Evolutionary conservation across 2,329 filamentous ascomycete species (phyloP), one percentile per base, ranked within the genome.

Genomic region (Byssothecium circinans): DNA sequence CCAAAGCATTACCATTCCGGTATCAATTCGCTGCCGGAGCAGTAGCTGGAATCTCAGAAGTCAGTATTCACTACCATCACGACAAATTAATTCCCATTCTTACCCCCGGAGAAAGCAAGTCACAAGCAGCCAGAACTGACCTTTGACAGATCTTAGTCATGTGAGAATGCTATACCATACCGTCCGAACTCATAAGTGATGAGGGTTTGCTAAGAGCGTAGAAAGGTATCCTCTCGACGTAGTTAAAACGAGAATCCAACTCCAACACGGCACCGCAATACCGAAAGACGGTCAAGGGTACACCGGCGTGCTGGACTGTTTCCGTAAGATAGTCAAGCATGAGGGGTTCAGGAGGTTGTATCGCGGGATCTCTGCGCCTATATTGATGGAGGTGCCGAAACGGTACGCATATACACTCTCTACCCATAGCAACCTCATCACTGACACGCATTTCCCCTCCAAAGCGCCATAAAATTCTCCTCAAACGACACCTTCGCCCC

Each of bases 171-270:
- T 11, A 14, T 27, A 22, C 6, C 3, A 8, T 39, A 8, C 14
- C 25, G 22, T 27, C 37, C 37, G 38, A 14, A 22, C 15, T 6
- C 8, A 17, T 15, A 29, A n/a, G n/a, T 4, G 22, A n/a, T 12
- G n/a, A 8, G n/a, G 30, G 6, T 2, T 17, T 8, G 38, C 60
- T 66, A 56, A 66, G 53, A 54, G 19, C 44, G 57, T 57, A 61
- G 57, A 47, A 54, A 66, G 63, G 63, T 66, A 67, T 43, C 63
- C 63, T 5, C 60, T 67, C 40, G 63, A 67, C 48, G 62, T 67
- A 12, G 63, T 67, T 3, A 67, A 67, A 42, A 67, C 63, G 12
- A 48, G 61, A 10, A 67, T 67, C 30, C 63, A 67, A 40, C 43
- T 67, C 8, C 63, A 67, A 41, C 61, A 63, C 49, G 63, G 63